Percentiles rank a stretch among this genome's conserved stretches.
Evolutionary conservation across 2,329 filamentous ascomycete genomes (phyloP).

Genomic region (Sordariomycetes sp.): DNA sequence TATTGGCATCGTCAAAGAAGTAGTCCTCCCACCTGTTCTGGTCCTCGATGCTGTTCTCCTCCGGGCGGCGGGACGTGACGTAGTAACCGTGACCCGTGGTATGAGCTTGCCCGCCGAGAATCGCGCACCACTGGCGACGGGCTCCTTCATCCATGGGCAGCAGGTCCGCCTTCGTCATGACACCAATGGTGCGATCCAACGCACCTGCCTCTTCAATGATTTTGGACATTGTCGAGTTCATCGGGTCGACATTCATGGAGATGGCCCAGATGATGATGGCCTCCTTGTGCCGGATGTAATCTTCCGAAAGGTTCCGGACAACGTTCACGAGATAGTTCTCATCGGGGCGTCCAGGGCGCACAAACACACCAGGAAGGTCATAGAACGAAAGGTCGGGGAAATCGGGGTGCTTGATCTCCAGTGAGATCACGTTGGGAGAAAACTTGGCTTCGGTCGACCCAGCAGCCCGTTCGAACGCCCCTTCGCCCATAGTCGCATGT

Average conservation of each 20-base stretch:
- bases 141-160: slow-evolving; percentile 41
- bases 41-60: slow-evolving; percentile 36
- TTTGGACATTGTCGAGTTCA: slow-evolving; percentile 61
- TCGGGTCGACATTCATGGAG: slow-evolving; percentile 68
- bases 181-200: slow-evolving; percentile 53
- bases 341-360: slow-evolving; percentile 50
- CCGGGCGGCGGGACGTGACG: slow-evolving; percentile 58
- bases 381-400: slow-evolving; percentile 73
- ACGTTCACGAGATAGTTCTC: slow-evolving; percentile 62
- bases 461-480: slow-evolving; percentile 20
- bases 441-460: slow-evolving; percentile 51
- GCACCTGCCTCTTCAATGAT: slow-evolving; percentile 50
- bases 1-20: slow-evolving; percentile 31
- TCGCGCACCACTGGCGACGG: slow-evolving; percentile 45
- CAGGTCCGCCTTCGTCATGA: slow-evolving; percentile 78
- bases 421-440: slow-evolving; percentile 68
- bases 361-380: slow-evolving; percentile 76
- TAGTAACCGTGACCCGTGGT: slow-evolving; percentile 66
- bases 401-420: slow-evolving; percentile 62
- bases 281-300: slow-evolving; percentile 59
- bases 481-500: slow-evolving; percentile 1
- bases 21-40: slow-evolving; percentile 39
- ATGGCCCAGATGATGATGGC: slow-evolving; percentile 70
- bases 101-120: slow-evolving; percentile 53
- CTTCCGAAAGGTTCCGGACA: slow-evolving; percentile 57